Percentiles rank a stretch among this genome's conserved stretches.
These are phyloP conservation scores for Setaria viridis DNA, from an alignment of 202 grass and related monocot genomes.

Conservation along the genomic window DNA sequence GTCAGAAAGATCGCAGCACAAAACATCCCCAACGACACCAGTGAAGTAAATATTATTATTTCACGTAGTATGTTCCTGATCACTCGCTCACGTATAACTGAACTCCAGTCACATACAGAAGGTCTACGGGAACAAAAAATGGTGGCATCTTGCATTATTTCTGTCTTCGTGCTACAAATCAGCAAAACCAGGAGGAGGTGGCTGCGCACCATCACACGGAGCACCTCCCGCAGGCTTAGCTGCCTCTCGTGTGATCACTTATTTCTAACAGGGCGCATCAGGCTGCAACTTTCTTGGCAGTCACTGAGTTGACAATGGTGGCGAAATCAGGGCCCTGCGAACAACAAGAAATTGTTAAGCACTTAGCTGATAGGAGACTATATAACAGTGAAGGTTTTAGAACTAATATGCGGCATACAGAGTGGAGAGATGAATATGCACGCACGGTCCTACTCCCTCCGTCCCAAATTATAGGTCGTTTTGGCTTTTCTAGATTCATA, in stretches of 20 bases:
- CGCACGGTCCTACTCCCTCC: not conserved
- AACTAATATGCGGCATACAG: not conserved
- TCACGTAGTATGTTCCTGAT: not conserved
- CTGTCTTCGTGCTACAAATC: conserved; percentile 21
- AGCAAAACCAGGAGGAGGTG: conserved; percentile 16
- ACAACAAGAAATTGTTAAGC: not conserved
- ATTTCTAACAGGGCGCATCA: conserved; percentile 55
- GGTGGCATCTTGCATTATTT: conserved; percentile 38
- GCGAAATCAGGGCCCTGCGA: conserved; percentile 76
- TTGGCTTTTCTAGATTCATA: too few species aligned
- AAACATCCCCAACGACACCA: not conserved
- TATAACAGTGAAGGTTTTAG: not conserved
- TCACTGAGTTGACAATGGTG: conserved; percentile 93
- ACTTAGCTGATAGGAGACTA: not conserved
- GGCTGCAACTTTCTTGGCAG: conserved; percentile 87
- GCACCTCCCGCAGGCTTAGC: conserved; percentile 4
- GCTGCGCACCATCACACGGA: conserved; percentile 3
- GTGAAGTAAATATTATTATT: not conserved
- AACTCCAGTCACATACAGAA: conserved; percentile 27
- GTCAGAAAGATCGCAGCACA: not conserved
- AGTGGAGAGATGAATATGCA: not conserved
- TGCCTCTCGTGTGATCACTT: conserved; percentile 8
- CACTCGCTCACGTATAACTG: conserved; percentile 33
- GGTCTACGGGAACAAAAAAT: conserved; percentile 27
- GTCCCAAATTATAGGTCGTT: too few species aligned